A percentile compares a stretch with the other conserved stretches of the same genome.
Evolutionary conservation across 2,329 filamentous ascomycete genomes (phyloP).

Genomic region (Atkinsonella texensis): DNA sequence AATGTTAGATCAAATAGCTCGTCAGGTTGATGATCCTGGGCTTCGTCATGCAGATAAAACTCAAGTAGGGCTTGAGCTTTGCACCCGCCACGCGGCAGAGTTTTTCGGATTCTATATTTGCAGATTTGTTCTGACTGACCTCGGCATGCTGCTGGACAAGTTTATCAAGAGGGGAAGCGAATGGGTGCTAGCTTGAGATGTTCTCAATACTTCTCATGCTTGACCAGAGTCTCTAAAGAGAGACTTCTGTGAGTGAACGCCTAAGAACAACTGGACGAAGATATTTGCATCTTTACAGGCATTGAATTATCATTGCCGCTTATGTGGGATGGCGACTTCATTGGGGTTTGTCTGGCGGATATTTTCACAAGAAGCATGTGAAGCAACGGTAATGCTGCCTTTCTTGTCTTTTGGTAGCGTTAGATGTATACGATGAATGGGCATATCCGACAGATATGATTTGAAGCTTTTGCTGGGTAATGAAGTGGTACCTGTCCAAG

Average conservation of each 20-base stretch:
- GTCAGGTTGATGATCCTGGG: constrained; percentile 90
- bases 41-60: constrained; percentile 85
- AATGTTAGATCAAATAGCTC: constrained; percentile 73
- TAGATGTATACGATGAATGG: not conserved
- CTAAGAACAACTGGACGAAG: not conserved
- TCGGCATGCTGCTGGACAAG: constrained; percentile 81
- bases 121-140: constrained; percentile 81
- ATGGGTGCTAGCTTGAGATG: constrained; percentile 50
- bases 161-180: constrained; percentile 94
- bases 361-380: not conserved
- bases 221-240: not conserved
- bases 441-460: no score
- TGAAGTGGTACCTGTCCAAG: not conserved
- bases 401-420: not conserved
- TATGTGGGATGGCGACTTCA: not conserved
- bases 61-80: constrained; percentile 88
- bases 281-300: not conserved
- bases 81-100: constrained; percentile 84
- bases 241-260: not conserved
- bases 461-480: not conserved
- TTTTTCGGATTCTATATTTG: constrained; percentile 98
- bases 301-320: not conserved
- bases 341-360: not conserved
- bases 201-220: not conserved
- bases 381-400: constrained; percentile 1